phyloP scores from a whole-genome alignment of 1,284 basidiomycete species.

The Microbotryum scabiosae region DNA sequence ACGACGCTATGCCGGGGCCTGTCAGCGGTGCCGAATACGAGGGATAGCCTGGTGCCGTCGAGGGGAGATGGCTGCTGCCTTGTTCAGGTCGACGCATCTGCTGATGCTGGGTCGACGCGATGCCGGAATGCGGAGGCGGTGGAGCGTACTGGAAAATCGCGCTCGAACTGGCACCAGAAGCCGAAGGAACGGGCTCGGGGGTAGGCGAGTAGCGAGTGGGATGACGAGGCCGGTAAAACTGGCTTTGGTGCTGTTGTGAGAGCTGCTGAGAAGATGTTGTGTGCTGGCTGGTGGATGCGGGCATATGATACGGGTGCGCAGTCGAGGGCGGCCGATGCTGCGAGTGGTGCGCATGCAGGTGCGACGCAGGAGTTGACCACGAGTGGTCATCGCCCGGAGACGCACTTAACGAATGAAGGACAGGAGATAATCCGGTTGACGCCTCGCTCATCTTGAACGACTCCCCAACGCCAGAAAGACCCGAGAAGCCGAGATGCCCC shows the following conservation, averaged over 20 bases:
- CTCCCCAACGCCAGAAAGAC: neutral
- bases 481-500: neutral
- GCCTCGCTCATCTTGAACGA: neutral
- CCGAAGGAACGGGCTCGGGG: neutral
- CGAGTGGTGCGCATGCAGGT: neutral
- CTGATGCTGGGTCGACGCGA: too few relatives aligned
- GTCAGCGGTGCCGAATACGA: too few relatives aligned
- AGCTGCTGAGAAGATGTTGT: neutral
- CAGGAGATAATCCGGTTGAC: neutral
- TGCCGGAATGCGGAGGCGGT: slow-evolving; percentile 1
- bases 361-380: neutral
- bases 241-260: neutral
- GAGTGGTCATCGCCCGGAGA: neutral
- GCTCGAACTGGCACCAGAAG: neutral
- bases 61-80: too few relatives aligned
- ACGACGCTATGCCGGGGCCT: too few relatives aligned
- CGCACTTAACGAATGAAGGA: neutral
- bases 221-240: slow-evolving; percentile 18
- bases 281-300: neutral
- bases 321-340: neutral
- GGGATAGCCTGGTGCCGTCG: too few relatives aligned
- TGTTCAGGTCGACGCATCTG: too few relatives aligned
- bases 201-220: slow-evolving; percentile 7
- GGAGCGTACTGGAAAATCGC: slow-evolving; percentile 21
- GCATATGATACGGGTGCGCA: neutral